Base-by-base conservation (phyloP, 768 basidiomycete genomes). In the Leucocoprinus leucothites region DNA sequence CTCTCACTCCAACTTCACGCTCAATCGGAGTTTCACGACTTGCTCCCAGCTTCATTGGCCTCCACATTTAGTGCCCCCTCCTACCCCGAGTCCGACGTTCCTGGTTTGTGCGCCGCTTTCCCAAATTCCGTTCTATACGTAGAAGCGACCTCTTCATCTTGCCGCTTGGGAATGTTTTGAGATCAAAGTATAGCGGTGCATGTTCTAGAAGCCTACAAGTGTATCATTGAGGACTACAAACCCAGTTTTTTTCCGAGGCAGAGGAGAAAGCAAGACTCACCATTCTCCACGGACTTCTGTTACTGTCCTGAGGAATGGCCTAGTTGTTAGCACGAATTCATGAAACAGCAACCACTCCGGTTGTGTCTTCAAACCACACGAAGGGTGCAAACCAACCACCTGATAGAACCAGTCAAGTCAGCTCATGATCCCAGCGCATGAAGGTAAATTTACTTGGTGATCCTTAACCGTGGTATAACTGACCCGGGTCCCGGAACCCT, bases 381-480 rank as follows among this genome's bases (percentile, higher is more conserved):
- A 87, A 4, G 93, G 89, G 67, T 96, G 94, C 11, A 93, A 71
- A 1, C 73, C 74, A 7, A 91, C 91, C 36, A 86, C 77, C 82
- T 84, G n/a, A n/a, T n/a, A n/a, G n/a, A n/a, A 56, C 2, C 58
- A 16, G 41, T 9, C 22, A 38, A 7, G 3, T 19, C 36, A 1
- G 28, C 50, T 11, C 26, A 19, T 18, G 9, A 41, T 13, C 9
- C 1, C 40, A 40, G 8, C 9, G 14, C 1, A 21, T 26, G 21
- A 51, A 2, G 38, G 24, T 50, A 34, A 18, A 22, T 59, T 34
- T 13, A 84, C 90, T 75, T 97, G 95, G 61, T 95, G 90, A 68
- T 99, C 96, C 73, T 98, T 98, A 56, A 97, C 86, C 0, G 95
- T 99, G 58, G 87, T 58, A 66, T 99, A 98, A 52, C 79, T 81